A percentile compares a stretch with the other conserved stretches of the same genome.
These are phyloP conservation scores for Claviceps lovelessii DNA, from an alignment of 2,329 filamentous ascomycete genomes.

Conservation along the genomic window DNA sequence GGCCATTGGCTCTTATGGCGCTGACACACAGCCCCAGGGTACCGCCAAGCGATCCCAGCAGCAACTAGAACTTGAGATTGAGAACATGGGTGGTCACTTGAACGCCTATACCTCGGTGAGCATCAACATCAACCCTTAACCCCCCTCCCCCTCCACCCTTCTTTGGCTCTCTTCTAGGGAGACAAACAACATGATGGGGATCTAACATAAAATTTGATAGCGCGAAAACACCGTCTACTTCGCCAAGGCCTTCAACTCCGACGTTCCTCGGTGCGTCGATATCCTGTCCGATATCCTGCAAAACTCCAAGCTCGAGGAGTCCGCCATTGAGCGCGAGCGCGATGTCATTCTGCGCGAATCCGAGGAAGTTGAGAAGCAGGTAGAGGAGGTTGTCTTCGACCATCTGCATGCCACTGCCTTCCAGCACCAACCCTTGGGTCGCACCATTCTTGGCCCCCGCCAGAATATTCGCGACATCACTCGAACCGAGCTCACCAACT, in stretches of 20 bases:
- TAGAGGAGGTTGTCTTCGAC: conserved; percentile 98
- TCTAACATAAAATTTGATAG: conserved; percentile 30
- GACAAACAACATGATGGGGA: conserved; percentile 3
- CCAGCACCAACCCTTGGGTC: conserved; percentile 89
- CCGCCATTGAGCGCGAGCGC: conserved; percentile 90
- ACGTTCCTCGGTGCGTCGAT: conserved; percentile 91
- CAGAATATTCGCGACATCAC: conserved; percentile 97
- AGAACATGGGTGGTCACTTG: conserved; percentile 98
- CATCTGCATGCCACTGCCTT: conserved; percentile 97
- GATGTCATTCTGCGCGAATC: conserved; percentile 98
- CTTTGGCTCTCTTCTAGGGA: conserved; percentile 10
- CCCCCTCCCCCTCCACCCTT: background rate
- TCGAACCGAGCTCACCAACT: conserved; percentile 77
- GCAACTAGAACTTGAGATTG: conserved; percentile 97
- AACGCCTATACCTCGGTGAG: conserved; percentile 98
- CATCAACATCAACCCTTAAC: conserved; percentile 10
- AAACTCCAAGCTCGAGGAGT: conserved; percentile 92
- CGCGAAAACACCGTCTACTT: conserved; percentile 99
- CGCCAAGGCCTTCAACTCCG: conserved; percentile 96
- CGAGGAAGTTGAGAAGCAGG: conserved; percentile 99
- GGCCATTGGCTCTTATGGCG: background rate
- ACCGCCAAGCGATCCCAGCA: conserved; percentile 89
- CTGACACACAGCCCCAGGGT: conserved; percentile 39
- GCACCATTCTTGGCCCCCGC: conserved; percentile 92
- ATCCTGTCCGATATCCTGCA: conserved; percentile 98